phyloP scores from a whole-genome alignment of 164 flowering plant genomes.

The Kalanchoe fedtschenkoi region DNA sequence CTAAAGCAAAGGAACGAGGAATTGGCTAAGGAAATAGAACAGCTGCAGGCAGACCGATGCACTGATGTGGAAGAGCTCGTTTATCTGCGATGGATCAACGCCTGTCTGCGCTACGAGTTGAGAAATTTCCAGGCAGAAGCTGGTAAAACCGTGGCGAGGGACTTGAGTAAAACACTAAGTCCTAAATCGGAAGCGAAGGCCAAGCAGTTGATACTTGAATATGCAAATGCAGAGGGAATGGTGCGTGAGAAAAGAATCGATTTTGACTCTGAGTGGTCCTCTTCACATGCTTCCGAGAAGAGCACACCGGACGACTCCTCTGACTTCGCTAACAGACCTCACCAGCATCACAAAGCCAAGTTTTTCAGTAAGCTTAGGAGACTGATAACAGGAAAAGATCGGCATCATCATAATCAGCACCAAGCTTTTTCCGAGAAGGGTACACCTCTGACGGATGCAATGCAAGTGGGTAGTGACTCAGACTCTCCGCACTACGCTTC shows the following conservation, averaged over 20 bases:
- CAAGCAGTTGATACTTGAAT: slow-evolving; percentile 77
- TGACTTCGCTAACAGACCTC: too few relatives aligned
- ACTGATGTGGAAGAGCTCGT: slow-evolving; percentile 77
- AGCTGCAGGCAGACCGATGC: slow-evolving; percentile 51
- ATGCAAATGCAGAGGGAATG: slow-evolving; percentile 50
- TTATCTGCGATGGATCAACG: slow-evolving; percentile 90
- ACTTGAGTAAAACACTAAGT: slow-evolving; percentile 67
- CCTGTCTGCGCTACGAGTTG: slow-evolving; percentile 80
- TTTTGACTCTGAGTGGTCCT: slow-evolving; percentile 50
- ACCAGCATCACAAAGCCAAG: slow-evolving; percentile 20
- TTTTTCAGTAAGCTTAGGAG: slow-evolving; percentile 49
- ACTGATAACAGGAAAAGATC: slow-evolving; percentile 41
- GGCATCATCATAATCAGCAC: slow-evolving; percentile 6
- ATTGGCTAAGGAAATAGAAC: slow-evolving; percentile 52
- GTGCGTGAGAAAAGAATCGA: slow-evolving; percentile 16
- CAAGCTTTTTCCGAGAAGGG: background rate
- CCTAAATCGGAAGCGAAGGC: slow-evolving; percentile 81
- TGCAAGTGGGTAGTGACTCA: background rate
- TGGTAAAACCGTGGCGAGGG: slow-evolving; percentile 70
- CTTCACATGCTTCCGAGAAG: slow-evolving; percentile 43
- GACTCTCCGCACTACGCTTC: background rate
- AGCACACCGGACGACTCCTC: too few relatives aligned
- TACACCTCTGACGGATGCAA: background rate
- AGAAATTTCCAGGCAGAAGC: slow-evolving; percentile 52
- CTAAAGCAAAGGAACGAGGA: slow-evolving; percentile 46